Percentiles rank a stretch among this genome's conserved stretches.
Conservation (phyloP, 1,139 yeast genomes). For the Kodamaea fungicola region DNA sequence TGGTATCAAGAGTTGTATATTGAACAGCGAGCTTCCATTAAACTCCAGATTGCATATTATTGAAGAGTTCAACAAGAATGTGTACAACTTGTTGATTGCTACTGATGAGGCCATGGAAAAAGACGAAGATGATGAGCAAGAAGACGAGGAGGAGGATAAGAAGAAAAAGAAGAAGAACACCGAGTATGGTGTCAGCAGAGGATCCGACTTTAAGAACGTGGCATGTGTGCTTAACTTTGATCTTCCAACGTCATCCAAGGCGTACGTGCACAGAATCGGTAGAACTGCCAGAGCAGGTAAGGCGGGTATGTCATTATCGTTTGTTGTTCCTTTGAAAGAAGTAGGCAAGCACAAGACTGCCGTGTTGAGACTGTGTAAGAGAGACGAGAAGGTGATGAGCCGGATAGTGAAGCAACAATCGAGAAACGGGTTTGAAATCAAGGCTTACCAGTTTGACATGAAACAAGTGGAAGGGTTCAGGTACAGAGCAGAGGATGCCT, state of each 20-base stretch:
- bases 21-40: constrained; percentile 89
- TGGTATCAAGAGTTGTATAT: constrained; percentile 83
- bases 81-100: constrained; percentile 84
- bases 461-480: constrained; percentile 93
- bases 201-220: constrained; percentile 94
- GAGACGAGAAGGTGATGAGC: constrained; percentile 80
- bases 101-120: constrained; percentile 81
- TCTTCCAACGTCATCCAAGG: constrained; percentile 82
- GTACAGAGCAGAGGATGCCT: constrained; percentile 96
- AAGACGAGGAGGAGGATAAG: constrained; percentile 31
- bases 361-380: constrained; percentile 62
- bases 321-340: constrained; percentile 79
- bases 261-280: constrained; percentile 93
- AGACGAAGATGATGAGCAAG: constrained; percentile 46
- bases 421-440: constrained; percentile 66
- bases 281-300: constrained; percentile 98
- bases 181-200: constrained; percentile 94
- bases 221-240: constrained; percentile 97
- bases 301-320: constrained; percentile 91
- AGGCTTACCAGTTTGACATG: constrained; percentile 89
- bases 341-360: constrained; percentile 91
- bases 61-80: constrained; percentile 89
- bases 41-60: constrained; percentile 93
- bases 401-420: constrained; percentile 77
- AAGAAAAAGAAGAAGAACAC: constrained; percentile 32